A percentile compares a stretch with the other conserved stretches of the same genome.
phyloP scores from a whole-genome alignment of 192 early-diverging fungal species.

The Podila epicladia region DNA sequence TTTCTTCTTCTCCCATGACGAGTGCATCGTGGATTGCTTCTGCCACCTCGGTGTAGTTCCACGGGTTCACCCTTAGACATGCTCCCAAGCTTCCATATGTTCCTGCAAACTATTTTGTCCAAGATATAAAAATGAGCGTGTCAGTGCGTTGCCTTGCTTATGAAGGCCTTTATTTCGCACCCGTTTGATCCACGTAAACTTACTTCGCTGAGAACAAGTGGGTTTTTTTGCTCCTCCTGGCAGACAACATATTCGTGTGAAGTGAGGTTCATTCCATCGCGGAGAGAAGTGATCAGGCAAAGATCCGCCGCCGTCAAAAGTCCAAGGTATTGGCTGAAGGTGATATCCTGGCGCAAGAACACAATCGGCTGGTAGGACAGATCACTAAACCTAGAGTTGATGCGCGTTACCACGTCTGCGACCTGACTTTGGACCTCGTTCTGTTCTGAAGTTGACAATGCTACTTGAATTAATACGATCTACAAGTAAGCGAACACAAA shows the following conservation, averaged over 20 bases:
- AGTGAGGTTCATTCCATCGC: conserved; percentile 98
- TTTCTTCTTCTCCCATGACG: conserved; percentile 83
- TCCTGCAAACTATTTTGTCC: conserved; percentile 79
- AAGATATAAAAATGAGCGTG: too few species aligned
- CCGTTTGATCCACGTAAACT: neutral
- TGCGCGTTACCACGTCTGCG: conserved; percentile 89
- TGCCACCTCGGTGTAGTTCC: conserved; percentile 92
- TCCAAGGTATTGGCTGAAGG: conserved; percentile 90
- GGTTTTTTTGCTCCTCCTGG: conserved; percentile 83
- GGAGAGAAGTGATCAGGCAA: conserved; percentile 88
- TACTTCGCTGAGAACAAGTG: conserved; percentile 91
- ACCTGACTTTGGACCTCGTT: conserved; percentile 90
- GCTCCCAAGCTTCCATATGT: conserved; percentile 92
- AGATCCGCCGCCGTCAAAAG: conserved; percentile 88
- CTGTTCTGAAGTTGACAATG: conserved; percentile 89
- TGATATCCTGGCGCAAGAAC: conserved; percentile 91
- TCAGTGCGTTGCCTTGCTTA: too few species aligned
- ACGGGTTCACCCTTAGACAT: conserved; percentile 92
- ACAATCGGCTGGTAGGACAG: conserved; percentile 93
- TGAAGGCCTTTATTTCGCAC: too few species aligned
- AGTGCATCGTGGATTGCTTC: conserved; percentile 92
- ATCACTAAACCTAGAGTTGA: conserved; percentile 92
- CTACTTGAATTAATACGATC: conserved; percentile 95
- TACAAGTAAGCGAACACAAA: conserved; percentile 7
- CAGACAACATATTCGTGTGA: conserved; percentile 95